Base-by-base conservation (phyloP, 495 filamentous ascomycete genomes). In the Aspergillus egyptiacus region DNA sequence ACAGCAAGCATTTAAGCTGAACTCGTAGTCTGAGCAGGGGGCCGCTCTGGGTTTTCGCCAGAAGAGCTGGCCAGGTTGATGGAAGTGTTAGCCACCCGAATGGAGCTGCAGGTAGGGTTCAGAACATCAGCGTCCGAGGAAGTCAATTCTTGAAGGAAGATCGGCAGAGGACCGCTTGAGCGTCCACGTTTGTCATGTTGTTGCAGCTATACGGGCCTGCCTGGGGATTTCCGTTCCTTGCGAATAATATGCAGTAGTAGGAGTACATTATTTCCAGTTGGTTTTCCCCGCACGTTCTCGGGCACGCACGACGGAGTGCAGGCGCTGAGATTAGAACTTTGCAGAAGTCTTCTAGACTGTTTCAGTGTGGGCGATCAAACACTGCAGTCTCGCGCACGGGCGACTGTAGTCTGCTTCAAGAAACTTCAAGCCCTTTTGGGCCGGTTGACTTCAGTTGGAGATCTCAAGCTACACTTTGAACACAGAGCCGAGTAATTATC, bases 311-410 rank as follows among this genome's bases (percentile, higher is more conserved):
- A n/a, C n/a, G 9, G 14, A 41, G 37, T 41, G 35, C 35, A 40
- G n/a, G n/a, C 3, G 28, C 18, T 2, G 31, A 18, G 10, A 11
- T 19, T 11, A 38, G 51, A 61, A 53, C 46, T 31, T 34, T 22
- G 22, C 30, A 27, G 48, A 14, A 36, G 19, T 51, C 45, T 67
- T 70, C 65, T 65, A 66, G 65, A 69, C 64, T 39, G 65, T 67
- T 69, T 71, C 68, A 67, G 51, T 42, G 18, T 15, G 53, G 65
- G 53, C 64, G 68, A 71, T 71, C 66, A 71, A 70, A 64, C 60
- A 3, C 5, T n/a, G n/a, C n/a, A 44, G 23, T 41, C 24, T 41
- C n/a, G 28, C 14, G 28, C 41, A 44, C 27, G 28, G n/a, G 15
- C 18, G 14, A 33, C 19, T 32, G 28, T 44, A n/a, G n/a, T n/a